These are phyloP conservation scores for Dioscorea dumetorum DNA, from an alignment of 106 monocot species.

Conservation along the genomic window DNA sequence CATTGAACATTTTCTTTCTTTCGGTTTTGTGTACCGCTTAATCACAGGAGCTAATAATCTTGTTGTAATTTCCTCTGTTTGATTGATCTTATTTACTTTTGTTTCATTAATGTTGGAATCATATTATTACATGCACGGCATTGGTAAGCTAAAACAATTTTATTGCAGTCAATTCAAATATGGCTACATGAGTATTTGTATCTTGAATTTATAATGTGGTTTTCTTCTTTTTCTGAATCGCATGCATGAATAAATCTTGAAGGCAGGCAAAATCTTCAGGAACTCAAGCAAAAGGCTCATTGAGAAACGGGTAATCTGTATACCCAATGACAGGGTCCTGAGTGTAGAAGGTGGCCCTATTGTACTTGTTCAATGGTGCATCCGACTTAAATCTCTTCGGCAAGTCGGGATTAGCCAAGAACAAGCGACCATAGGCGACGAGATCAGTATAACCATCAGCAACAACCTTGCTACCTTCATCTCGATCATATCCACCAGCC, in stretches of 20 bases:
- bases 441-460: slow-evolving; percentile 19
- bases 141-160: too few relatives aligned
- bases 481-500: slow-evolving; percentile 29
- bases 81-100: too few relatives aligned
- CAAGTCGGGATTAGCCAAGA: slow-evolving; percentile 34
- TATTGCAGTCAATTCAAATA: too few relatives aligned
- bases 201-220: too few relatives aligned
- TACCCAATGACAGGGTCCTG: slow-evolving; percentile 24
- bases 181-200: too few relatives aligned
- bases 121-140: too few relatives aligned
- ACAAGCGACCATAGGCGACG: slow-evolving; percentile 21
- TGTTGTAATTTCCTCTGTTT: too few relatives aligned
- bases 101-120: too few relatives aligned
- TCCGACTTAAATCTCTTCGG: slow-evolving; percentile 17
- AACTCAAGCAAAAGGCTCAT: slow-evolving; percentile 1
- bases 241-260: too few relatives aligned
- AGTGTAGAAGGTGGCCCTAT: slow-evolving; percentile 19
- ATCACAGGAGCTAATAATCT: too few relatives aligned
- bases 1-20: slow-evolving; percentile 10
- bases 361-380: slow-evolving; percentile 23
- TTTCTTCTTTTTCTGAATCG: too few relatives aligned
- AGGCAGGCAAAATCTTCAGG: too few relatives aligned
- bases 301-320: slow-evolving; percentile 33
- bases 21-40: background rate
- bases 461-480: slow-evolving; percentile 25